Percentiles rank a stretch among this genome's conserved stretches.
Evolutionary conservation across 805 yeast genomes (phyloP).

Genomic region (Saturnispora saitoi): DNA sequence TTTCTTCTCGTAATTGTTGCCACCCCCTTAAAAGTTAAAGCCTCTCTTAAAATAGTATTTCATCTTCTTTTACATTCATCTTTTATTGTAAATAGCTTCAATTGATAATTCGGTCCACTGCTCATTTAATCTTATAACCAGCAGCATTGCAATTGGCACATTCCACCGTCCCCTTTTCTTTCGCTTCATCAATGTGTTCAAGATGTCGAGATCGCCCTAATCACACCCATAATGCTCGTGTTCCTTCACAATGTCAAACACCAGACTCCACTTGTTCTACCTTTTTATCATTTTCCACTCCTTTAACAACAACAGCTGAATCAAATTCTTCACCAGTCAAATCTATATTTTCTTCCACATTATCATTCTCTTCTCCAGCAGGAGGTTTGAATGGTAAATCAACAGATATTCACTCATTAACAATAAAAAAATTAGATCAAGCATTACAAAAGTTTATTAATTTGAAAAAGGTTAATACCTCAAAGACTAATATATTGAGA

Average conservation of each 20-base stretch:
- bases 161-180: too few species aligned
- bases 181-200: too few species aligned
- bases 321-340: neutral
- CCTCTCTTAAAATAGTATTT: too few species aligned
- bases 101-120: too few species aligned
- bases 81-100: too few species aligned
- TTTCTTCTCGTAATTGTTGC: too few species aligned
- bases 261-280: neutral
- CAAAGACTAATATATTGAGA: conserved; percentile 40
- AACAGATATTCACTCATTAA: conserved; percentile 2
- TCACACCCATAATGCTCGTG: neutral
- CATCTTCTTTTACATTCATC: too few species aligned
- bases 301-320: neutral
- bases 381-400: conserved; percentile 11
- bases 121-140: too few species aligned
- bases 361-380: conserved; percentile 11
- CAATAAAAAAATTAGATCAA: conserved; percentile 34
- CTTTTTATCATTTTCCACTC: neutral
- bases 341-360: conserved; percentile 7
- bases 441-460: conserved; percentile 37
- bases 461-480: conserved; percentile 27
- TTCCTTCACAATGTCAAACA: neutral
- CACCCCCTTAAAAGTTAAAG: too few species aligned
- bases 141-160: too few species aligned
- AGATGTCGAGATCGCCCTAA: neutral